phyloP scores from a whole-genome alignment of 192 early-diverging fungal genomes.

The Cladochytrium replicatum region DNA sequence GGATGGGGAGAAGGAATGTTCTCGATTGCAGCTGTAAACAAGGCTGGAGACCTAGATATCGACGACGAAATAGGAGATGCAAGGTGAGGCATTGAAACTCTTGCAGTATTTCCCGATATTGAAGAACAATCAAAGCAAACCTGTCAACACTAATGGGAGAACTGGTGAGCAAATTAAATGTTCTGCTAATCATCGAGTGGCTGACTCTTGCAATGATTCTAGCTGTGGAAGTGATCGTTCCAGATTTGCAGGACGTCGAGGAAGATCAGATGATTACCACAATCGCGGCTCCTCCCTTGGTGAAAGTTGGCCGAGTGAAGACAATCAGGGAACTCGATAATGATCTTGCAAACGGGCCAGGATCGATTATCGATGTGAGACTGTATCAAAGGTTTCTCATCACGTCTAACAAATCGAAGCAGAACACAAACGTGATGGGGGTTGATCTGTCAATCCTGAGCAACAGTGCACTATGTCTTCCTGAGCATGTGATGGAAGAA shows the following conservation, averaged over 20 bases:
- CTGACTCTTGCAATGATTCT: too few species aligned
- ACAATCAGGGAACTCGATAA: slow-evolving; percentile 33
- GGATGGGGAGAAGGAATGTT: too few species aligned
- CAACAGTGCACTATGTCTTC: slow-evolving; percentile 24
- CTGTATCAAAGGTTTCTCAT: not conserved
- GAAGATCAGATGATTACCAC: slow-evolving; percentile 33
- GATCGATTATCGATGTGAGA: not conserved
- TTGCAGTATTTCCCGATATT: too few species aligned
- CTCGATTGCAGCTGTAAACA: too few species aligned
- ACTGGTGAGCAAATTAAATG: too few species aligned
- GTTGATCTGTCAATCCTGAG: slow-evolving; percentile 32
- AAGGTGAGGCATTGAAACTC: too few species aligned
- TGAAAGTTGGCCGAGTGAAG: slow-evolving; percentile 34
- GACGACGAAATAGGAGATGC: too few species aligned
- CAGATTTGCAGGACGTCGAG: slow-evolving; percentile 34
- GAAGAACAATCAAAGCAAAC: too few species aligned
- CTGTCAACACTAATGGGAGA: too few species aligned
- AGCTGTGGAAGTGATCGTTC: slow-evolving; percentile 32
- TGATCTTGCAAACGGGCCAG: slow-evolving; percentile 9
- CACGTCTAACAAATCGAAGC: slow-evolving; percentile 3
- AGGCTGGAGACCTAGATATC: too few species aligned
- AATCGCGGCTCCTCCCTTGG: slow-evolving; percentile 29
- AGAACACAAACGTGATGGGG: slow-evolving; percentile 12
- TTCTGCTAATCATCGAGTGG: too few species aligned
- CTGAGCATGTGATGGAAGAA: slow-evolving; percentile 27